These are phyloP conservation scores for Yamadazyma epiphylla DNA, from an alignment of 1,139 yeast species.

Conservation along the genomic window DNA sequence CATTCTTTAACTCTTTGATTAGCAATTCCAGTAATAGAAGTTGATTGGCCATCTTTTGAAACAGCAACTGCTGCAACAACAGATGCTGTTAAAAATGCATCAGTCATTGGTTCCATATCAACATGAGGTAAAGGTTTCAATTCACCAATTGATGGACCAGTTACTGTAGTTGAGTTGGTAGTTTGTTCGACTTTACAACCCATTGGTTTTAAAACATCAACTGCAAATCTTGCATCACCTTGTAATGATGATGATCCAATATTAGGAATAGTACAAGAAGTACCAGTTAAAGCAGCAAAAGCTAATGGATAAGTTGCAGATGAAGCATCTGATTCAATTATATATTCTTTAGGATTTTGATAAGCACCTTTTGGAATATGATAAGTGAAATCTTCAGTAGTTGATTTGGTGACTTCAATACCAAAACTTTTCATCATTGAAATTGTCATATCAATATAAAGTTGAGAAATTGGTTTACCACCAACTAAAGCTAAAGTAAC, in stretches of 20 bases:
- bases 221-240: conserved; percentile 97
- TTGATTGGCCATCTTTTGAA: conserved; percentile 41
- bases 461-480: conserved; percentile 94
- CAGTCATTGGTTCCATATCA: conserved; percentile 99
- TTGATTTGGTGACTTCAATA: conserved; percentile 66
- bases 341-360: conserved; percentile 76
- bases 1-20: conserved; percentile 98
- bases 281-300: conserved; percentile 95
- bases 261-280: conserved; percentile 89
- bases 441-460: conserved; percentile 96
- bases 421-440: conserved; percentile 94
- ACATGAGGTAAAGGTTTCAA: conserved; percentile 69
- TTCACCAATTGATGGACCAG: conserved; percentile 74
- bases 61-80: conserved; percentile 92
- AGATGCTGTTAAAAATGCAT: conserved; percentile 94
- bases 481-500: conserved; percentile 88
- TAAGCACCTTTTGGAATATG: conserved; percentile 85
- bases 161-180: conserved; percentile 81
- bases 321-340: conserved; percentile 96
- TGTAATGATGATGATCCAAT: conserved; percentile 90
- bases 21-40: conserved; percentile 91
- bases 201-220: conserved; percentile 90
- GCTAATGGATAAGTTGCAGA: conserved; percentile 98
- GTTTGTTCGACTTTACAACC: conserved; percentile 89
- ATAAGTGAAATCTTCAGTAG: conserved; percentile 75